Conservation (phyloP, 805 yeast genomes). For the Cyberlindnera mrakii region DNA sequence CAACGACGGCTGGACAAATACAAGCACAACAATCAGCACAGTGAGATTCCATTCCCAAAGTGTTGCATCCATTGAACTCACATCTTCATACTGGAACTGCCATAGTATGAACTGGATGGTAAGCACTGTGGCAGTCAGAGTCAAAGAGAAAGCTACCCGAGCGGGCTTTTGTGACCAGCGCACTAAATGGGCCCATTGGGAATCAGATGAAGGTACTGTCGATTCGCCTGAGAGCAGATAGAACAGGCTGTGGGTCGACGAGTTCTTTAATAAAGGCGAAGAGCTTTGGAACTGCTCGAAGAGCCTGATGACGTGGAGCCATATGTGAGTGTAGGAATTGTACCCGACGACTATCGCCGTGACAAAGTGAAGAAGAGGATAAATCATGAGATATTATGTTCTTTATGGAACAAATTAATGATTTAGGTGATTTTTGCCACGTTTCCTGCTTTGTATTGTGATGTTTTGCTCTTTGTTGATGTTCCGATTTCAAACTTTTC, state of each 20-base stretch:
- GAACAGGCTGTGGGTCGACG: constrained; percentile 6
- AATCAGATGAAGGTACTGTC: neutral
- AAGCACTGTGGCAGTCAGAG: constrained; percentile 12
- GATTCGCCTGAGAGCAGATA: constrained; percentile 1
- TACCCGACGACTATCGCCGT: constrained; percentile 8
- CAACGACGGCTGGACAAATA: constrained; percentile 18
- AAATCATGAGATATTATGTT: too few species aligned
- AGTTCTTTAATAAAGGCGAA: constrained; percentile 2
- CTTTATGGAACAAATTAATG: too few species aligned
- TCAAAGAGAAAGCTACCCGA: constrained; percentile 17
- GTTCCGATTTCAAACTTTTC: too few species aligned
- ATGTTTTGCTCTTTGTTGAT: too few species aligned
- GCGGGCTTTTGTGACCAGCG: constrained; percentile 6
- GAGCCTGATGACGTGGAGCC: constrained; percentile 17
- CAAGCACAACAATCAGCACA: constrained; percentile 7
- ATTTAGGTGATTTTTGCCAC: too few species aligned
- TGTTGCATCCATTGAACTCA: constrained; percentile 1
- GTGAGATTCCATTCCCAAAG: constrained; percentile 12
- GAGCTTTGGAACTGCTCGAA: constrained; percentile 15
- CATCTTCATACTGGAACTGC: constrained; percentile 10
- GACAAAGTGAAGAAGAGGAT: neutral
- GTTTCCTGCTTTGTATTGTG: too few species aligned
- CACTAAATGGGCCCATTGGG: neutral
- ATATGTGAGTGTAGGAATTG: constrained; percentile 13
- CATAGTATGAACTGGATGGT: constrained; percentile 20